Evolutionary conservation across 176 grass and related monocot species (phyloP), one percentile per base, ranked within the genome.

Genomic region (Oryza meridionalis): DNA sequence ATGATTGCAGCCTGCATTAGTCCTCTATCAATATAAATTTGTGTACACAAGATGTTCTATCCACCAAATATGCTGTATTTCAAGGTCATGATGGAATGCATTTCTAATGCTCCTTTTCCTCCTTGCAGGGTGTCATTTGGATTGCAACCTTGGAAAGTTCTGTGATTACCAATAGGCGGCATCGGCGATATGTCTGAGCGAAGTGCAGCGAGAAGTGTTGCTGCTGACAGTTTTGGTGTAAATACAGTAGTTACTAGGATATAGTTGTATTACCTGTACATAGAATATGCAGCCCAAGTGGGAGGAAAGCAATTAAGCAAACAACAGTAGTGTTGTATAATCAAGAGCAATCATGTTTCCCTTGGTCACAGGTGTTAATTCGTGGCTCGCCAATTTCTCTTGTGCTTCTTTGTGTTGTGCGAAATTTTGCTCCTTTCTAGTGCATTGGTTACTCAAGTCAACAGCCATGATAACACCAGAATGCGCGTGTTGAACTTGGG

Each of bases 201-300:
- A 81, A 76, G 66, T 43, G 46, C 66, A 51, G 37, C 16, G 31
- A 76, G 27, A 62, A n/a, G n/a, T 62, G 58, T 21, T 62, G 19
- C 58, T 62, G 58, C 58, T 62, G 58, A 13, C 66, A 82, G 43
- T 87, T 82, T 83, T 86, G 70, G 35, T 90, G 80, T 90, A 87
- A 64, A 90, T 87, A 80, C 75, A 84, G 40, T 27, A 83, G 63
- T 70, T 79, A 50, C 67, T 82, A 69, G 55, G 44, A 82, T 75
- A 84, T 70, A 90, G 73, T 58, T 59, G 37, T 73, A 59, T 86
- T 79, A 80, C 63, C 16, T 87, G 89, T 90, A 87, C 64, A 90
- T 87, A 80, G 42, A 43, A 10, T 68, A 62, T 62, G 58, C 26
- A 74, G 53, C 44, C 44, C 59, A 58, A 74, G 61, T 19, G 12